Evolutionary conservation across 805 yeast species (phyloP).

Genomic region (Scheffersomyces amazonensis): DNA sequence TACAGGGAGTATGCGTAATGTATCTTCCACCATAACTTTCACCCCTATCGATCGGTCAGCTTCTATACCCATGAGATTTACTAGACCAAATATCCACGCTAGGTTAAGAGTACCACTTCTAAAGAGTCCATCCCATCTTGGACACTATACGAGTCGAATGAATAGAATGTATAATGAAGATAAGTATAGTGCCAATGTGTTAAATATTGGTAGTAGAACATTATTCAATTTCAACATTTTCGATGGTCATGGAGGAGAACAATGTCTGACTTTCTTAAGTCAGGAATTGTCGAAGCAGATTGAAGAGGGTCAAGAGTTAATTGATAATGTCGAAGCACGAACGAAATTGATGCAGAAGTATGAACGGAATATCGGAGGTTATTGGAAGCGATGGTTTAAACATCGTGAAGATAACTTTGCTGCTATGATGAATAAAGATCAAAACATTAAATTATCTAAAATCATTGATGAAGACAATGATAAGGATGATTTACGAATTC

Average conservation of each 20-base stretch:
- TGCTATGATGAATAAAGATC: conserved; percentile 18
- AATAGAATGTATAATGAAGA: conserved; percentile 83
- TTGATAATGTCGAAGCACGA: conserved; percentile 24
- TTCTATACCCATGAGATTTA: conserved; percentile 5
- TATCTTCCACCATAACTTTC: conserved; percentile 24
- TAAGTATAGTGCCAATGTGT: conserved; percentile 61
- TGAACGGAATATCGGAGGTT: conserved; percentile 63
- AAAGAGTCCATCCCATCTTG: conserved; percentile 71
- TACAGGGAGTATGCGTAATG: conserved; percentile 6
- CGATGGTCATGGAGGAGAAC: conserved; percentile 94
- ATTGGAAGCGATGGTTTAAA: conserved; percentile 78
- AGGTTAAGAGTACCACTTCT: conserved; percentile 52
- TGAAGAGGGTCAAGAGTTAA: conserved; percentile 42
- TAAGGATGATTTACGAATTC: conserved; percentile 54
- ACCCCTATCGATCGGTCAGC: conserved; percentile 21
- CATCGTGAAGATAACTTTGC: conserved; percentile 35
- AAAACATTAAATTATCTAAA: conserved; percentile 10
- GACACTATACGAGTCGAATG: conserved; percentile 75
- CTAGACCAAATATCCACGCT: conserved; percentile 13
- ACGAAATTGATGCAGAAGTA: conserved; percentile 52
- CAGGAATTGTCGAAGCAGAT: conserved; percentile 48
- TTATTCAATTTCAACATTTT: conserved; percentile 70
- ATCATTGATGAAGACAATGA: conserved; percentile 9
- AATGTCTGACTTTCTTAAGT: conserved; percentile 63
- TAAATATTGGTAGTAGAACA: conserved; percentile 29